These are phyloP conservation scores for Paspalum vaginatum DNA, from an alignment of 176 grass and related monocot genomes.

Conservation along the genomic window DNA sequence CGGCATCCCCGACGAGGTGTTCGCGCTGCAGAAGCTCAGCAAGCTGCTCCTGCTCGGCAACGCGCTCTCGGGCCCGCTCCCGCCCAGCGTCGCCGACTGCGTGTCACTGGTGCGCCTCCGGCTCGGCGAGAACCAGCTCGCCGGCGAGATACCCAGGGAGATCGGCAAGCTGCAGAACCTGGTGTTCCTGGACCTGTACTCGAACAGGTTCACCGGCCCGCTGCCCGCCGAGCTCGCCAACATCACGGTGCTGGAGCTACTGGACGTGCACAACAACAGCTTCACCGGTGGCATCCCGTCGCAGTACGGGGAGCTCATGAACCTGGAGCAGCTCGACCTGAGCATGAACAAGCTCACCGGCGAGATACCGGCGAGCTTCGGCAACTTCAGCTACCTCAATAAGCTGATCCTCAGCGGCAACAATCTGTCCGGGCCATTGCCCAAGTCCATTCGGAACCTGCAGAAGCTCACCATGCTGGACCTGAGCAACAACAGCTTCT, in stretches of 20 bases:
- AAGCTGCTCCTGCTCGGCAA: conserved; percentile 85
- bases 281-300: conserved; percentile 57
- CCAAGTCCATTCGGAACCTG: conserved; percentile 69
- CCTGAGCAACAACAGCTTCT: conserved; percentile 70
- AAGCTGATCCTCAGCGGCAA: conserved; percentile 86
- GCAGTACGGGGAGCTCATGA: conserved; percentile 78
- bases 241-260: conserved; percentile 82
- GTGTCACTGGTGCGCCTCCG: conserved; percentile 79
- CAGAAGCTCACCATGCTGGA: conserved; percentile 90
- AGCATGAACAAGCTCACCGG: conserved; percentile 76
- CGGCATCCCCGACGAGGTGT: conserved; percentile 76
- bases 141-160: conserved; percentile 70
- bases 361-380: conserved; percentile 73
- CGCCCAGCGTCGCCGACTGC: conserved; percentile 68
- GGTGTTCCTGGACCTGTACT: conserved; percentile 85
- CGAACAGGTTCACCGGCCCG: conserved; percentile 62
- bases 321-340: conserved; percentile 92
- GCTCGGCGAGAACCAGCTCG: conserved; percentile 80
- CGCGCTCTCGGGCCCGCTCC: conserved; percentile 65
- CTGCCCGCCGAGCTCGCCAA: conserved; percentile 77
- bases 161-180: conserved; percentile 91
- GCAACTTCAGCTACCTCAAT: conserved; percentile 95
- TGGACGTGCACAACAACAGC: conserved; percentile 90
- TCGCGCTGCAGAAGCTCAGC: conserved; percentile 85
- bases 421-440: conserved; percentile 60